Evolutionary conservation across 192 early-diverging fungal species (phyloP).

Genomic region (Umbelopsis vinacea): DNA sequence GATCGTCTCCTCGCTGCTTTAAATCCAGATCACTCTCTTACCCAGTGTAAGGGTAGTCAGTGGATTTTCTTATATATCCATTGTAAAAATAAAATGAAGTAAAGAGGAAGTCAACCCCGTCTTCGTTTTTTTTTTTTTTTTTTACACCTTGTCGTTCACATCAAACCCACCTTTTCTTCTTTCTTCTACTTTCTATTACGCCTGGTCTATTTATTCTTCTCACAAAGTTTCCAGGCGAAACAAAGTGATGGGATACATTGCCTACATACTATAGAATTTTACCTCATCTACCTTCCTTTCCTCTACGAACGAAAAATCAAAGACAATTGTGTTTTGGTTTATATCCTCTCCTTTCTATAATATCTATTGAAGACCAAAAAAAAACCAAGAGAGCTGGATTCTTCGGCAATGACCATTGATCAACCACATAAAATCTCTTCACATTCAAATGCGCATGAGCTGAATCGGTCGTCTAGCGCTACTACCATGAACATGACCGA

Average conservation of each 20-base stretch:
- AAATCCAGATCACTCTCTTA: conserved; percentile 1
- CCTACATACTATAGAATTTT: conserved; percentile 4
- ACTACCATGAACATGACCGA: conserved; percentile 15
- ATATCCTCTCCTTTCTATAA: conserved; percentile 14
- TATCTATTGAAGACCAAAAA: too few relatives aligned
- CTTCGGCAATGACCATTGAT: conserved; percentile 18
- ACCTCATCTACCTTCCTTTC: conserved; percentile 17
- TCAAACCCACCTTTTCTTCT: background rate
- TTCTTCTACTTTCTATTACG: background rate
- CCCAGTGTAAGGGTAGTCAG: background rate
- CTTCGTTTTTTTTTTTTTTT: too few relatives aligned
- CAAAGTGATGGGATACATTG: conserved; percentile 24
- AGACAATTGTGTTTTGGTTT: background rate
- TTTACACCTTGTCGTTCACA: background rate
- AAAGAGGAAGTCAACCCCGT: background rate
- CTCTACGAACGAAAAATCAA: too few relatives aligned
- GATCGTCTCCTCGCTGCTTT: conserved; percentile 20
- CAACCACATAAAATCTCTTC: background rate
- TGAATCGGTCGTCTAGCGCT: conserved; percentile 8
- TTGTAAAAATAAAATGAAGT: background rate
- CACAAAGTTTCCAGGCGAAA: conserved; percentile 21
- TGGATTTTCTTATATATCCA: conserved; percentile 1
- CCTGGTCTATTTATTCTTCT: conserved; percentile 5
- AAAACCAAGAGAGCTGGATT: too few relatives aligned
- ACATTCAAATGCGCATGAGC: background rate